Evolutionary conservation across 2,329 filamentous ascomycete species (phyloP).

Genomic region (Aspergillus hortae): DNA sequence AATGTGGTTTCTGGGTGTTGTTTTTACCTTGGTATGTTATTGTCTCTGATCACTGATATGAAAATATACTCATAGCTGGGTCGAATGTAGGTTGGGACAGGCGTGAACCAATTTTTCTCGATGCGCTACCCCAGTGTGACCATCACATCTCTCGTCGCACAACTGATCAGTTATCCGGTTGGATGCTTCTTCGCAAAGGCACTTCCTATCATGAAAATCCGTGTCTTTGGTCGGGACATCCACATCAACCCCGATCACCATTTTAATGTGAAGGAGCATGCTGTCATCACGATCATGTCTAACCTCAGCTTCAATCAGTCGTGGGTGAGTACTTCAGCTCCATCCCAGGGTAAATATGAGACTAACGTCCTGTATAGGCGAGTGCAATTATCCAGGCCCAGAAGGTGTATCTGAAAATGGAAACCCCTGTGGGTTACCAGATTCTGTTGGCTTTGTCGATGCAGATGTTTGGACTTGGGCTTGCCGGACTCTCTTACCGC

Average conservation of each 20-base stretch:
- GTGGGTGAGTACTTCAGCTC: conserved; percentile 46
- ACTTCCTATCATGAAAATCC: conserved; percentile 34
- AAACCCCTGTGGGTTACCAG: conserved; percentile 33
- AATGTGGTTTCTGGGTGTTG: conserved; percentile 45
- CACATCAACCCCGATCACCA: conserved; percentile 40
- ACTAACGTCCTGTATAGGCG: conserved; percentile 44
- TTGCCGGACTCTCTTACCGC: conserved; percentile 33
- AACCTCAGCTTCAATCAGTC: conserved; percentile 48
- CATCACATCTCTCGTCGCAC: conserved; percentile 46
- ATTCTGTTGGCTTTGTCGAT: conserved; percentile 36
- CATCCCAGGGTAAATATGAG: conserved; percentile 44
- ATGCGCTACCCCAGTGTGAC: conserved; percentile 46
- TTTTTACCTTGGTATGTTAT: conserved; percentile 34
- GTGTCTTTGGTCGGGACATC: conserved; percentile 26
- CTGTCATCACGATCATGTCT: conserved; percentile 46
- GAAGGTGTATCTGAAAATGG: conserved; percentile 34
- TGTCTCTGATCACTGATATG: background rate
- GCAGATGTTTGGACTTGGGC: conserved; percentile 37
- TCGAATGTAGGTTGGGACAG: conserved; percentile 31
- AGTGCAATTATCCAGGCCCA: conserved; percentile 44
- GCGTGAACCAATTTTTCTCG: conserved; percentile 48
- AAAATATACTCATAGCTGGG: background rate
- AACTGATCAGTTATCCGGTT: conserved; percentile 44
- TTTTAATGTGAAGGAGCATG: conserved; percentile 49
- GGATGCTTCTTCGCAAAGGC: conserved; percentile 39